phyloP scores from a whole-genome alignment of 257 asterid species.

The Jacaranda mimosifolia region DNA sequence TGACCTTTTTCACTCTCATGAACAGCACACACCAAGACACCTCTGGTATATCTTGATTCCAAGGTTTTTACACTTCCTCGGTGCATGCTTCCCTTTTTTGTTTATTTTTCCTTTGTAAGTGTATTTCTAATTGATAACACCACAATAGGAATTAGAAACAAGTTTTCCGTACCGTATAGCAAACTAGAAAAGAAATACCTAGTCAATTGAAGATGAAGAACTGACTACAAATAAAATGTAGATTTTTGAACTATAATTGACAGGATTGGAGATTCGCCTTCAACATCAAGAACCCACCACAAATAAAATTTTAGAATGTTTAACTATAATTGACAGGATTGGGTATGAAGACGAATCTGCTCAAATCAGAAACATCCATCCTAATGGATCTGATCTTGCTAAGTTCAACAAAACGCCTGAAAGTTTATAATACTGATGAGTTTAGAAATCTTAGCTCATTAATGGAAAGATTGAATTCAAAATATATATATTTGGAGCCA shows the following conservation, averaged over 20 bases:
- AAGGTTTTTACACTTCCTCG: not conserved
- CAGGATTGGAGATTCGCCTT: not conserved
- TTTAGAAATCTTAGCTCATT: not conserved
- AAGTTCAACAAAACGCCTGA: not conserved
- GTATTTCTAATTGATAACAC: not conserved
- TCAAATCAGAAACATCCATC: not conserved
- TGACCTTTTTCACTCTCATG: not conserved
- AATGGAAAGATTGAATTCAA: not conserved
- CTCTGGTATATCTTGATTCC: not conserved
- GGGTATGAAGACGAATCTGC: not conserved
- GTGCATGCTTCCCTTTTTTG: not conserved
- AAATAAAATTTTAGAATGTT: not conserved
- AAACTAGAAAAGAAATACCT: conserved; percentile 3
- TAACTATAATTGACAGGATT: not conserved
- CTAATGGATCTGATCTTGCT: not conserved
- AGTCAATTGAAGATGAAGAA: not conserved
- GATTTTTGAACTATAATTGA: not conserved
- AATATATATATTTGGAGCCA: not conserved
- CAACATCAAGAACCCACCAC: not conserved
- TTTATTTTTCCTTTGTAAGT: not conserved
- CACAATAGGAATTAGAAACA: not conserved
- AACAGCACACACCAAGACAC: not conserved
- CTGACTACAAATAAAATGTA: not conserved
- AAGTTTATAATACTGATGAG: not conserved
- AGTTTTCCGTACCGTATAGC: not conserved